Percentiles rank a stretch among this genome's conserved stretches.
Evolutionary conservation across 2,329 filamentous ascomycete species (phyloP).

Genomic region (Akanthomyces uredinophilus): DNA sequence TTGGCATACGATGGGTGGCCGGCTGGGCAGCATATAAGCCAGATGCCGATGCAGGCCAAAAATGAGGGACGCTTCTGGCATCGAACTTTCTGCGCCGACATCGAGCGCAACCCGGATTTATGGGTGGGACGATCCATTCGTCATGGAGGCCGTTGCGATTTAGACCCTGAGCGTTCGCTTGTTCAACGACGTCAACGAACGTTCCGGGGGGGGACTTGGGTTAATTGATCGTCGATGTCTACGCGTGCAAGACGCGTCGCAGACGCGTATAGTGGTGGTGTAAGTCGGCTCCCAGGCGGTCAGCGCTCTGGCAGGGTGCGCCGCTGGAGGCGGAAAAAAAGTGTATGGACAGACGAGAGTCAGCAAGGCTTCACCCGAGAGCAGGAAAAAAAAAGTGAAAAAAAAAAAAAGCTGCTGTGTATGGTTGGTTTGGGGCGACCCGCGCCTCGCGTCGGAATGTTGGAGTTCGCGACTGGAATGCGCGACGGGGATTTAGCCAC

Average conservation of each 20-base stretch:
- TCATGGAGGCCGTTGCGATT: constrained; percentile 5
- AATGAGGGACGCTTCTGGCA: not conserved
- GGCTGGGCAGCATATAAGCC: not conserved
- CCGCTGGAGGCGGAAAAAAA: not conserved
- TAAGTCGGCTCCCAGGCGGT: not conserved
- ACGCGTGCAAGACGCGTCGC: constrained; percentile 1
- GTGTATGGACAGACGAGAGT: not conserved
- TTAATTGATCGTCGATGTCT: not conserved
- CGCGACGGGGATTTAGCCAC: not conserved
- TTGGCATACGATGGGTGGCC: not conserved
- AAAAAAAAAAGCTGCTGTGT: not conserved
- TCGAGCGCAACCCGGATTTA: not conserved
- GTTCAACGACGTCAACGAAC: not conserved
- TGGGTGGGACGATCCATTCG: constrained; percentile 1
- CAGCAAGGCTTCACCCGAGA: not conserved
- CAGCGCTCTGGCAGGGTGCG: not conserved
- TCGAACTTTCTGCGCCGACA: not conserved
- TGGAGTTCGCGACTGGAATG: constrained; percentile 3
- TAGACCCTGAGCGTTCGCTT: not conserved
- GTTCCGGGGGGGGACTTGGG: not conserved
- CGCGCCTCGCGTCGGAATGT: constrained; percentile 9
- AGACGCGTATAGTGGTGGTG: constrained; percentile 3
- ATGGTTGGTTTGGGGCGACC: not conserved
- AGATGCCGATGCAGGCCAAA: not conserved
- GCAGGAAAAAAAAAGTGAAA: not conserved